These are phyloP conservation scores for Alternaria triticina DNA, from an alignment of 2,329 filamentous ascomycete genomes.

Conservation along the genomic window DNA sequence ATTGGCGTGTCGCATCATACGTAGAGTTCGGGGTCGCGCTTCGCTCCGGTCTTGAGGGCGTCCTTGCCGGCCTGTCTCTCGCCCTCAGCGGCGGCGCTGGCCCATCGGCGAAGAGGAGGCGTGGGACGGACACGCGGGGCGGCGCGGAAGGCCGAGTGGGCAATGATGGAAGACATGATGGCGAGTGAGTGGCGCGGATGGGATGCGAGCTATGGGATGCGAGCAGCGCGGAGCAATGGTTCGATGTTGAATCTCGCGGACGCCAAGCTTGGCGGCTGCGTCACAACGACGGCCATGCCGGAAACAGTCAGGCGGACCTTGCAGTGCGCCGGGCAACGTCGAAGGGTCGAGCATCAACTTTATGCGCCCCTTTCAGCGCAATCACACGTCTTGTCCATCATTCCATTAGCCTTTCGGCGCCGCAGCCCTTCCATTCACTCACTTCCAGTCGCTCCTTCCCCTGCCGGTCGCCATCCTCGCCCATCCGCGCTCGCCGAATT, in stretches of 20 bases:
- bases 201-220: constrained; percentile 19
- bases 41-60: constrained; percentile 67
- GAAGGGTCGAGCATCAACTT: constrained; percentile 14
- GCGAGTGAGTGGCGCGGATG: constrained; percentile 6
- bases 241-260: constrained; percentile 24
- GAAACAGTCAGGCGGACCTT: constrained; percentile 18
- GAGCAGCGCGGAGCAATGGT: constrained; percentile 22
- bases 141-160: constrained; percentile 55
- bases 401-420: constrained; percentile 6
- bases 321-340: constrained; percentile 12
- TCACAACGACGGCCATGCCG: constrained; percentile 16
- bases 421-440: constrained; percentile 31
- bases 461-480: neutral
- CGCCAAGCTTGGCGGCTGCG: constrained; percentile 25
- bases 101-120: constrained; percentile 42
- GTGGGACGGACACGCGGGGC: constrained; percentile 53
- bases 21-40: constrained; percentile 76
- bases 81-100: constrained; percentile 50
- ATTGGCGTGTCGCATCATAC: constrained; percentile 54
- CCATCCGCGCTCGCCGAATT: constrained; percentile 11
- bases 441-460: constrained; percentile 19
- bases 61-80: constrained; percentile 56
- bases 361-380: constrained; percentile 26
- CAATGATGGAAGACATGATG: constrained; percentile 55
- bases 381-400: constrained; percentile 5